Evolutionary conservation across 169 alveolate genomes (phyloP).

Genomic region (Plasmodium gallinaceum): DNA sequence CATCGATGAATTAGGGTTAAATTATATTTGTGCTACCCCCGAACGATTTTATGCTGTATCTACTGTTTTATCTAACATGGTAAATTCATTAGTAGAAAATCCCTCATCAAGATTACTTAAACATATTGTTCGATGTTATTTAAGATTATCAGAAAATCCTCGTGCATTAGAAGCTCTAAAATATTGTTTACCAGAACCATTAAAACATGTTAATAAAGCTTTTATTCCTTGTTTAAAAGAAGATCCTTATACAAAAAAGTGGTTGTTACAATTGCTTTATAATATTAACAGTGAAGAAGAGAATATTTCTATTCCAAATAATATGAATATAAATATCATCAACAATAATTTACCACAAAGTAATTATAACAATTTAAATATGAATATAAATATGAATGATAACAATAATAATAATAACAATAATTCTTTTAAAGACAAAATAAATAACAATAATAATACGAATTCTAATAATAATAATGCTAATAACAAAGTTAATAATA

Average conservation of each 20-base stretch:
- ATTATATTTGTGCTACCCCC: constrained; percentile 97
- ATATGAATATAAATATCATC: not conserved
- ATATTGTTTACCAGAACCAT: constrained; percentile 88
- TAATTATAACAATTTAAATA: not conserved
- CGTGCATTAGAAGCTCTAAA: constrained; percentile 93
- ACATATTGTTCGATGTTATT: constrained; percentile 97
- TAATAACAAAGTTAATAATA: not conserved
- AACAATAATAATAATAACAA: not conserved
- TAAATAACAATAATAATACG: constrained; percentile 3
- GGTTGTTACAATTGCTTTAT: constrained; percentile 84
- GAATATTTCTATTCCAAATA: not conserved
- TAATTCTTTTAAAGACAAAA: constrained; percentile 21
- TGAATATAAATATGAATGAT: not conserved
- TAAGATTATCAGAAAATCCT: constrained; percentile 96
- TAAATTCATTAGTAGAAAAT: constrained; percentile 87
- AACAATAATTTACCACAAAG: not conserved
- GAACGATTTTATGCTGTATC: constrained; percentile 98
- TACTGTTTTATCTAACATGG: constrained; percentile 96
- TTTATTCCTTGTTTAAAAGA: constrained; percentile 86
- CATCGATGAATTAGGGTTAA: constrained; percentile 96
- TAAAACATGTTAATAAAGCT: constrained; percentile 82
- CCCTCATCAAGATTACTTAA: constrained; percentile 96
- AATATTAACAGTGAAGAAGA: constrained; percentile 77
- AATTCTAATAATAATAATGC: not conserved
- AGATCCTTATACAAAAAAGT: constrained; percentile 86